A percentile compares a stretch with the other conserved stretches of the same genome.
phyloP scores from a whole-genome alignment of 2,329 filamentous ascomycete species.

The Diaporthe ampelina region DNA sequence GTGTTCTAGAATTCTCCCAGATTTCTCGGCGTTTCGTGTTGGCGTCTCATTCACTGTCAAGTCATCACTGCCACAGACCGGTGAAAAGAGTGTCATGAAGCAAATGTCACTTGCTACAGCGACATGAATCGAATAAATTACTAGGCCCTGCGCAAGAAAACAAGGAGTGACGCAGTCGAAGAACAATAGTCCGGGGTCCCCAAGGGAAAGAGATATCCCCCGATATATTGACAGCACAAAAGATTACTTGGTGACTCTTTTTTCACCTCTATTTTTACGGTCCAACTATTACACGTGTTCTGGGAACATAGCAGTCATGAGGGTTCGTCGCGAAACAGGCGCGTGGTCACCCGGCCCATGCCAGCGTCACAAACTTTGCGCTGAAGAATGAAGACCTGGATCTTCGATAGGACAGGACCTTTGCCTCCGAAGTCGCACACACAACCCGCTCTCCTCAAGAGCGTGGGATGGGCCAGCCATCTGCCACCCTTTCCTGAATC shows the following conservation, averaged over 20 bases:
- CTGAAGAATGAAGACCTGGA: conserved; percentile 4
- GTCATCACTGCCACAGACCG: background rate
- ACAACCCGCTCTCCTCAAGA: too few species aligned
- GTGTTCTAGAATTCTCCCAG: conserved; percentile 13
- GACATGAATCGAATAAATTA: background rate
- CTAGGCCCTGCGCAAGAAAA: background rate
- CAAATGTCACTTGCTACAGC: background rate
- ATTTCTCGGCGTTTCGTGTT: conserved; percentile 7
- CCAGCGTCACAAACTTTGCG: background rate
- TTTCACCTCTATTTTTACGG: too few species aligned
- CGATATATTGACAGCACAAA: background rate
- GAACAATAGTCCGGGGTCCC: background rate
- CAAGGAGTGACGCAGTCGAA: too few species aligned
- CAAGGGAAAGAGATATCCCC: background rate
- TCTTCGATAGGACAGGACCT: background rate
- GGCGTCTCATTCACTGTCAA: background rate
- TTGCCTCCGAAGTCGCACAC: background rate
- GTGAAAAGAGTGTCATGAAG: background rate
- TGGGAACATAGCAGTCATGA: background rate
- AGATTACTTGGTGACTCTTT: background rate
- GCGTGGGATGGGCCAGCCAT: background rate
- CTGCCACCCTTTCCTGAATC: background rate
- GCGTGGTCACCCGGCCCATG: background rate
- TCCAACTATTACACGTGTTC: background rate
- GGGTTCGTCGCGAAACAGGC: background rate